Evolutionary conservation across 2,329 filamentous ascomycete species (phyloP), one percentile per base, ranked within the genome.

Genomic region (Pleurostoma richardsiae): DNA sequence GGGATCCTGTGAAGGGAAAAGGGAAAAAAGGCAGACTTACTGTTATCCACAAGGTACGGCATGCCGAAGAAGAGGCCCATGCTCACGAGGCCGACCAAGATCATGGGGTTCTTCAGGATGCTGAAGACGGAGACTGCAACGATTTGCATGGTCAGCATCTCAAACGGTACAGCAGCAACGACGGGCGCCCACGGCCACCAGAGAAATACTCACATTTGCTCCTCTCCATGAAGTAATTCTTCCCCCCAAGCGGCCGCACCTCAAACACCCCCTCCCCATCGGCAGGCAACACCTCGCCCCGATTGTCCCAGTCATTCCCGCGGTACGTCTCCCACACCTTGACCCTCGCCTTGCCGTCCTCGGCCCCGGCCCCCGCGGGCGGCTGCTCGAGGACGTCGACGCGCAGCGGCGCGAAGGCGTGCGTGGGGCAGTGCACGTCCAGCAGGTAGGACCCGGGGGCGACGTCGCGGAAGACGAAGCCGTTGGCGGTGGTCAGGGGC

Each of bases 91-190:
- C 86, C 90, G 73, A 99, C 86, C 50, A 99, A 77, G 53, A 97
- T 96, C 90, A 97, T 97, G 4, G 94, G 94, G 63, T 89, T 96
- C 74, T 94, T 94, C 58, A 96, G 74, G 47, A 96, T 83, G 49
- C 80, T 81, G 48, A 96, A 61, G n/a, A 91, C 76, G 19, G 85
- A 89, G 70, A 92, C 86, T 90, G 54, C 41, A 19, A 39, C 40
- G 19, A 19, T 19, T 19, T 19, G 4, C 44, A 42, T 10, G 4
- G n/a, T 49, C 41, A 48, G 43, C 43, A 33, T 4, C 3, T n/a
- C 19, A 19, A 7, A 3, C 3, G 3, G 36, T 29, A 11, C 39
- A 10, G 19, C 4, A 44, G 19, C 8, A 30, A 10, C 27, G 10
- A 43, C 19, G 1, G 26, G 4, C 10, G 6, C 4, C 28, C 10